phyloP scores from a whole-genome alignment of 306 rosid genomes.

The Dalbergia cochinchinensis region DNA sequence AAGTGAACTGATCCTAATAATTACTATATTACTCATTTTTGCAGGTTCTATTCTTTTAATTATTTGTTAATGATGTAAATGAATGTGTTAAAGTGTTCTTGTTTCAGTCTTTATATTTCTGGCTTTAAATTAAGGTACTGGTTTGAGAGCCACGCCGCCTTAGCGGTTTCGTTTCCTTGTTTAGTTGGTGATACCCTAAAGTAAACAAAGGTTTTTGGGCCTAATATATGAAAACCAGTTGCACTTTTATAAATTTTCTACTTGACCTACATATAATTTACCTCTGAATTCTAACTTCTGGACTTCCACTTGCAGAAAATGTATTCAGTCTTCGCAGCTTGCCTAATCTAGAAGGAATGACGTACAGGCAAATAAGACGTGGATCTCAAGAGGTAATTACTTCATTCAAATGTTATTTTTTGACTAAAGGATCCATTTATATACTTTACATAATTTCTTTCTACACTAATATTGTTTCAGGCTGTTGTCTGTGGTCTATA shows the following conservation, averaged over 20 bases:
- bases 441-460: constrained; percentile 31
- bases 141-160: neutral
- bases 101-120: neutral
- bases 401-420: constrained; percentile 34
- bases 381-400: constrained; percentile 73
- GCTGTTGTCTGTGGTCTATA: constrained; percentile 89
- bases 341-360: constrained; percentile 72
- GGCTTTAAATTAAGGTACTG: constrained; percentile 29
- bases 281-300: constrained; percentile 39
- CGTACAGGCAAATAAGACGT: constrained; percentile 71
- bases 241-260: constrained; percentile 18
- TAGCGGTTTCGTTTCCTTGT: constrained; percentile 9
- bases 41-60: constrained; percentile 4
- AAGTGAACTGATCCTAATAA: constrained; percentile 23
- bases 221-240: constrained; percentile 33
- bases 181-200: constrained; percentile 33
- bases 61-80: constrained; percentile 16
- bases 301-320: constrained; percentile 75
- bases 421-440: constrained; percentile 21
- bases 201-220: constrained; percentile 22
- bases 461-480: constrained; percentile 62
- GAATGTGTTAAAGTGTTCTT: constrained; percentile 4
- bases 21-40: constrained; percentile 30
- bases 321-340: constrained; percentile 82
- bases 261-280: neutral